Percentiles rank a stretch among this genome's conserved stretches.
Evolutionary conservation across 805 yeast species (phyloP).

Genomic region (Sporopachydermia lactativora): DNA sequence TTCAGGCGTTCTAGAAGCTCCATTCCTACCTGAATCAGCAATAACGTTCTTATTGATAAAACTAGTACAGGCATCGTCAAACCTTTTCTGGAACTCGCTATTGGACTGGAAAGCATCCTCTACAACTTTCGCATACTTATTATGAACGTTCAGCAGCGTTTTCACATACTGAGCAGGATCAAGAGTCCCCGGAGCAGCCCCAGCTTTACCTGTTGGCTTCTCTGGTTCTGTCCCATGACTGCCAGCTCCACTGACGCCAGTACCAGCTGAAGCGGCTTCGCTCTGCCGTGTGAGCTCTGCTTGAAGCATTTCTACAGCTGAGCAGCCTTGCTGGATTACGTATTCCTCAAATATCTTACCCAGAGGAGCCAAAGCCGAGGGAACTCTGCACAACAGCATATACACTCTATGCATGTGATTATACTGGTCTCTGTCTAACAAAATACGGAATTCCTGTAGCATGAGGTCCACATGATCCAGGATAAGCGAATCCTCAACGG

Average conservation of each 20-base stretch:
- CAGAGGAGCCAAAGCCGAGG: slow-evolving; percentile 63
- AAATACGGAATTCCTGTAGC: slow-evolving; percentile 60
- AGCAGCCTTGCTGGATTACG: slow-evolving; percentile 50
- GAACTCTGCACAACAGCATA: slow-evolving; percentile 61
- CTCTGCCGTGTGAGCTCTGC: slow-evolving; percentile 21
- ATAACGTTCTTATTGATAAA: slow-evolving; percentile 74
- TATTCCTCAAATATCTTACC: slow-evolving; percentile 60
- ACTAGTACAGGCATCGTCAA: slow-evolving; percentile 77
- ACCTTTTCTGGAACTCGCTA: slow-evolving; percentile 68
- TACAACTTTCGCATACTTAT: slow-evolving; percentile 53
- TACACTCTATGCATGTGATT: slow-evolving; percentile 72
- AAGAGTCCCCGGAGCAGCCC: slow-evolving; percentile 19
- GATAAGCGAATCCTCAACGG: slow-evolving; percentile 64
- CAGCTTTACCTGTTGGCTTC: slow-evolving; percentile 4
- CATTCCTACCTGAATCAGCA: slow-evolving; percentile 34
- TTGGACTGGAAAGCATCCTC: slow-evolving; percentile 54
- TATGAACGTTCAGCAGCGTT: slow-evolving; percentile 56
- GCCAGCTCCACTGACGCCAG: slow-evolving; percentile 3
- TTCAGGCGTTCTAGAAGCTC: slow-evolving; percentile 75
- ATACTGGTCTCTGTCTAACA: slow-evolving; percentile 58
- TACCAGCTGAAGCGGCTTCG: slow-evolving; percentile 10
- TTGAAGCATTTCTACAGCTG: slow-evolving; percentile 43
- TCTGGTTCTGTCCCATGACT: slow-evolving; percentile 8
- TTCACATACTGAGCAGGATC: slow-evolving; percentile 75
- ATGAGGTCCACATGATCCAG: slow-evolving; percentile 62